Evolutionary conservation across 2,329 filamentous ascomycete genomes (phyloP).

Genomic region (Fusarium musae): DNA sequence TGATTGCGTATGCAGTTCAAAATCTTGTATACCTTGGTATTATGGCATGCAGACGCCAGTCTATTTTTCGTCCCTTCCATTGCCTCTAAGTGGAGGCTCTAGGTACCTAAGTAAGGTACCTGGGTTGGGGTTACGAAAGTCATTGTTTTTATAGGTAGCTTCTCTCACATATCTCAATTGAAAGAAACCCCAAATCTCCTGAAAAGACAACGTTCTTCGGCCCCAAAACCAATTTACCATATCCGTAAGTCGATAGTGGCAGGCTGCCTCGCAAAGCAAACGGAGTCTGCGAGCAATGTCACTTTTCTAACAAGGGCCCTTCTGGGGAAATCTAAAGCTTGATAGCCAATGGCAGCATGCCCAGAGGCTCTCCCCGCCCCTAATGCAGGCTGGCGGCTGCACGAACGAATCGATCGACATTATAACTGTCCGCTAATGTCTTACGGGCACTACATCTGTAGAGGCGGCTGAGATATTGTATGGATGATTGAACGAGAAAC

Average conservation of each 20-base stretch:
- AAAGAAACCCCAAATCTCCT: neutral
- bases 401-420: constrained; percentile 45
- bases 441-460: constrained; percentile 6
- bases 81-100: neutral
- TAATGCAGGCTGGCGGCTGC: constrained; percentile 32
- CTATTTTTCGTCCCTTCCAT: neutral
- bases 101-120: neutral
- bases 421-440: constrained; percentile 29
- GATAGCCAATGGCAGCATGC: constrained; percentile 21
- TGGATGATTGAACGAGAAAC: neutral
- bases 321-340: constrained; percentile 28
- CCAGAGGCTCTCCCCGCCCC: constrained; percentile 19
- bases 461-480: constrained; percentile 6
- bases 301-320: constrained; percentile 20
- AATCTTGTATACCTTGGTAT: neutral
- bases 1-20: neutral
- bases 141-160: neutral
- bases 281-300: constrained; percentile 18
- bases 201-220: neutral
- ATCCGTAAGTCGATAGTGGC: neutral
- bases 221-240: neutral
- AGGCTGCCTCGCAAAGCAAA: constrained; percentile 25
- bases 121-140: no score
- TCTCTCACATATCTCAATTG: neutral
- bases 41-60: neutral